Evolutionary conservation across 179 eudicot genomes (phyloP).

Genomic region (Gypsophila paniculata): DNA sequence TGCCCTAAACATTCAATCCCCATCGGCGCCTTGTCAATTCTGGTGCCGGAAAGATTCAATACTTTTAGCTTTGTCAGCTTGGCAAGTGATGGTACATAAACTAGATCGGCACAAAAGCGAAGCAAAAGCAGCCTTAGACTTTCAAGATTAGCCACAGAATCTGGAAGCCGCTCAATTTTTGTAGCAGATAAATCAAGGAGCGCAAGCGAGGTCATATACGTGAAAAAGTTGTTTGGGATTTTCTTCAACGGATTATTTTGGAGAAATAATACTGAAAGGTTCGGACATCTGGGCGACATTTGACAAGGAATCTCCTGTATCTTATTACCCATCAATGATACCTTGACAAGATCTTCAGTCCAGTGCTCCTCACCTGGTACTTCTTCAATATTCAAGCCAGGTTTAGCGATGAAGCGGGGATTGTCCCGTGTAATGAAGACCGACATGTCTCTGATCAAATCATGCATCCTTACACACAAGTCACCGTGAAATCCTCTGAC

Average conservation of each 20-base stretch:
- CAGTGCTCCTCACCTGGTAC: slow-evolving; percentile 1
- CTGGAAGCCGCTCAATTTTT: neutral
- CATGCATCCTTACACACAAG: slow-evolving; percentile 7
- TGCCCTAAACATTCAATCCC: slow-evolving; percentile 2
- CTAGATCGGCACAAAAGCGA: slow-evolving; percentile 4
- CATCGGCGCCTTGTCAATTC: slow-evolving; percentile 4
- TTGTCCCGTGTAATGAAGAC: neutral
- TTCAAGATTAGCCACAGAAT: slow-evolving; percentile 9
- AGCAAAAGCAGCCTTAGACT: slow-evolving; percentile 13
- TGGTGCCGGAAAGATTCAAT: slow-evolving; percentile 5
- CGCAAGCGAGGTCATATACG: slow-evolving; percentile 5
- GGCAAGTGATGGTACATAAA: slow-evolving; percentile 14
- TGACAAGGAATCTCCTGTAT: slow-evolving; percentile 9
- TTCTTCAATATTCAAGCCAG: slow-evolving; percentile 8
- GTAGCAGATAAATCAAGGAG: slow-evolving; percentile 11
- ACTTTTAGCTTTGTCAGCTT: slow-evolving; percentile 4
- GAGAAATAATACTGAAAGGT: slow-evolving; percentile 8
- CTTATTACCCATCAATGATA: slow-evolving; percentile 11
- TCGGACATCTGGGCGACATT: slow-evolving; percentile 11
- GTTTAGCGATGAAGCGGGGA: slow-evolving; percentile 2
- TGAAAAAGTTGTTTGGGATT: neutral
- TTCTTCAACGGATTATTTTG: slow-evolving; percentile 12
- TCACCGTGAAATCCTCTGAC: neutral
- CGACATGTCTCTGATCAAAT: slow-evolving; percentile 11
- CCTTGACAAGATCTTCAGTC: slow-evolving; percentile 1